Evolutionary conservation across 768 basidiomycete species (phyloP).

Genomic region (Tricholoma furcatifolium): DNA sequence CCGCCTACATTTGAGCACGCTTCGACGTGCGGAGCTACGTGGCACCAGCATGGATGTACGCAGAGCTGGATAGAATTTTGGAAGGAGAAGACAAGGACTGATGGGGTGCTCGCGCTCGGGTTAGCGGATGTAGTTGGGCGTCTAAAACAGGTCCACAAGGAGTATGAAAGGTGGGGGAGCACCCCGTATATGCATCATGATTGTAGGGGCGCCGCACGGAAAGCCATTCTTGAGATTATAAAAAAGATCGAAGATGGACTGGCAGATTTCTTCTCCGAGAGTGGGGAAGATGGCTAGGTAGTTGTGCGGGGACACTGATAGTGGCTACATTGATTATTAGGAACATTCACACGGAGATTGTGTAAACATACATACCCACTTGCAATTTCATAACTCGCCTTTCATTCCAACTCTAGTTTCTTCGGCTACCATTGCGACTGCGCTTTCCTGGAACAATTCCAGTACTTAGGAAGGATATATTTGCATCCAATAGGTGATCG

Average conservation of each 20-base stretch:
- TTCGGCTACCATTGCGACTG: conserved; percentile 18
- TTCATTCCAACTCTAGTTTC: conserved; percentile 11
- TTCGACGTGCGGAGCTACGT: conserved; percentile 59
- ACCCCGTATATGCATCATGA: conserved; percentile 82
- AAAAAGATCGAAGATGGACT: conserved; percentile 57
- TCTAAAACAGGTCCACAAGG: conserved; percentile 59
- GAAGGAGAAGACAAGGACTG: conserved; percentile 70
- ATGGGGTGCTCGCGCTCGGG: conserved; percentile 56
- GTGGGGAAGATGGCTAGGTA: conserved; percentile 10
- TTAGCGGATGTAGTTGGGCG: conserved; percentile 69
- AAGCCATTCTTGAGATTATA: conserved; percentile 52
- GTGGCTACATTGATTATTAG: neutral
- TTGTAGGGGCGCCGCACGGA: conserved; percentile 59
- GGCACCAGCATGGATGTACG: conserved; percentile 71
- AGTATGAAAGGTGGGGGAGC: conserved; percentile 69
- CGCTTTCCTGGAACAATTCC: conserved; percentile 19
- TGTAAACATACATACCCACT: conserved; percentile 5
- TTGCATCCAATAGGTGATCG: conserved; percentile 6
- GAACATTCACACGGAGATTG: neutral
- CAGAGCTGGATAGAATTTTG: conserved; percentile 79
- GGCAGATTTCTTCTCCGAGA: conserved; percentile 60
- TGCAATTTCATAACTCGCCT: neutral
- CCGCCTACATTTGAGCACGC: conserved; percentile 69
- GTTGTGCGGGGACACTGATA: neutral
- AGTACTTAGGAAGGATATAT: conserved; percentile 7